These are phyloP conservation scores for Boletus reticuloceps DNA, from an alignment of 768 basidiomycete genomes.

Conservation along the genomic window DNA sequence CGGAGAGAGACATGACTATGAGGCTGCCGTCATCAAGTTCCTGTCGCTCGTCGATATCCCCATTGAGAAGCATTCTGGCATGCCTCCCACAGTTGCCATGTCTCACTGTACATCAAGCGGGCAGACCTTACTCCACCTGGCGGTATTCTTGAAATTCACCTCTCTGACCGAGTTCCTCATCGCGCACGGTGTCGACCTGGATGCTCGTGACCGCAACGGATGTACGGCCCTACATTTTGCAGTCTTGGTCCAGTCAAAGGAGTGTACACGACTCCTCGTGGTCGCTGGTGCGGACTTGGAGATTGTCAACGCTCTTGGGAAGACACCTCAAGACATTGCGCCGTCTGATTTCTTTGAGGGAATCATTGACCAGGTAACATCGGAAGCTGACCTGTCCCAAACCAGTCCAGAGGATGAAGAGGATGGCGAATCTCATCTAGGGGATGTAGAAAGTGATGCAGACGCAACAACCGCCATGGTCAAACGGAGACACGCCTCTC, in stretches of 20 bases:
- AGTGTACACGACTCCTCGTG: slow-evolving; percentile 67
- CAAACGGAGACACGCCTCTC: slow-evolving; percentile 32
- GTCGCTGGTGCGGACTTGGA: slow-evolving; percentile 77
- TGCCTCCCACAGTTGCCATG: slow-evolving; percentile 54
- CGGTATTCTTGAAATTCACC: slow-evolving; percentile 74
- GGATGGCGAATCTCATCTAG: slow-evolving; percentile 62
- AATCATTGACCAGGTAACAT: slow-evolving; percentile 18
- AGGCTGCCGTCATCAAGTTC: slow-evolving; percentile 75
- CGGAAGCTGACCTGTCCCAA: slow-evolving; percentile 25
- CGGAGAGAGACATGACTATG: slow-evolving; percentile 62
- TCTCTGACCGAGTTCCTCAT: slow-evolving; percentile 72
- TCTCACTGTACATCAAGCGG: slow-evolving; percentile 69
- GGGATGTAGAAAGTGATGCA: slow-evolving; percentile 68
- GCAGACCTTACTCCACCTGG: slow-evolving; percentile 88
- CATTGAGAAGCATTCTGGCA: slow-evolving; percentile 39
- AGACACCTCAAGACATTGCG: slow-evolving; percentile 63
- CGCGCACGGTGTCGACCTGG: slow-evolving; percentile 69
- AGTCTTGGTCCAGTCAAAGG: slow-evolving; percentile 57
- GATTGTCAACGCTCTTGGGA: slow-evolving; percentile 70
- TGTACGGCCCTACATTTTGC: slow-evolving; percentile 90
- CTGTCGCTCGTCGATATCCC: slow-evolving; percentile 73
- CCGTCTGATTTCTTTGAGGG: slow-evolving; percentile 45
- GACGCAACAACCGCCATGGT: slow-evolving; percentile 36
- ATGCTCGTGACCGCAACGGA: slow-evolving; percentile 85
- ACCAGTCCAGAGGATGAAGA: slow-evolving; percentile 37